These are phyloP conservation scores for Striga asiatica DNA, from an alignment of 257 asterid species.

Conservation along the genomic window DNA sequence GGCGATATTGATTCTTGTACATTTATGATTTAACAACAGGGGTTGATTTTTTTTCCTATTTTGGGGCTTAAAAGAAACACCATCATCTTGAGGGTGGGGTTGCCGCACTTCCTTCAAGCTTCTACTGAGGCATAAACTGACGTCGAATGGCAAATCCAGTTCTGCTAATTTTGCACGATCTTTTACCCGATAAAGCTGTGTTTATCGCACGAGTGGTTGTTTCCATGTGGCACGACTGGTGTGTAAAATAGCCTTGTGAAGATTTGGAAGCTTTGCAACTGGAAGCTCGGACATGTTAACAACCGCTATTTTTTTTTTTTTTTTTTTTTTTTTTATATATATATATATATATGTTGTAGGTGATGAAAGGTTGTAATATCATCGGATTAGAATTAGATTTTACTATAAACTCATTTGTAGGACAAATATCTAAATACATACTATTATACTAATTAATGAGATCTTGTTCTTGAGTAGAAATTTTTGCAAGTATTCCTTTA, in stretches of 20 bases:
- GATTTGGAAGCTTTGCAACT: slow-evolving; percentile 23
- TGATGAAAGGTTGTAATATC: slow-evolving; percentile 28
- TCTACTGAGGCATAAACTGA: not conserved
- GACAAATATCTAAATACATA: too few relatives aligned
- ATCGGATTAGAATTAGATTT: slow-evolving; percentile 35
- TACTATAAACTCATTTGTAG: slow-evolving; percentile 12
- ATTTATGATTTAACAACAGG: slow-evolving; percentile 53
- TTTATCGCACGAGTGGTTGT: slow-evolving; percentile 8
- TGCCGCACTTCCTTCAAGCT: slow-evolving; percentile 3
- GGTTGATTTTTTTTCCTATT: slow-evolving; percentile 23
- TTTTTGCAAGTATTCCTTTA: not conserved
- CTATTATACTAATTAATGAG: too few relatives aligned
- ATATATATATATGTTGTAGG: not conserved
- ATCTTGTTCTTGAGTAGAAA: too few relatives aligned
- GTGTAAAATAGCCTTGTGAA: slow-evolving; percentile 29
- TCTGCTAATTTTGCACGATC: not conserved
- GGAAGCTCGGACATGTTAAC: too few relatives aligned
- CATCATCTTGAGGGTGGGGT: slow-evolving; percentile 7
- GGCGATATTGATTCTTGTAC: slow-evolving; percentile 10
- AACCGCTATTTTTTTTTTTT: not conserved
- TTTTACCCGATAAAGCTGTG: slow-evolving; percentile 5
- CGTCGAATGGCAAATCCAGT: slow-evolving; percentile 5
- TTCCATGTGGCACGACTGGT: slow-evolving; percentile 17
- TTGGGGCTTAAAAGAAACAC: slow-evolving; percentile 18
- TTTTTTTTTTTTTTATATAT: not conserved